phyloP scores from a whole-genome alignment of 768 basidiomycete species.

The Termitomyces sp. region DNA sequence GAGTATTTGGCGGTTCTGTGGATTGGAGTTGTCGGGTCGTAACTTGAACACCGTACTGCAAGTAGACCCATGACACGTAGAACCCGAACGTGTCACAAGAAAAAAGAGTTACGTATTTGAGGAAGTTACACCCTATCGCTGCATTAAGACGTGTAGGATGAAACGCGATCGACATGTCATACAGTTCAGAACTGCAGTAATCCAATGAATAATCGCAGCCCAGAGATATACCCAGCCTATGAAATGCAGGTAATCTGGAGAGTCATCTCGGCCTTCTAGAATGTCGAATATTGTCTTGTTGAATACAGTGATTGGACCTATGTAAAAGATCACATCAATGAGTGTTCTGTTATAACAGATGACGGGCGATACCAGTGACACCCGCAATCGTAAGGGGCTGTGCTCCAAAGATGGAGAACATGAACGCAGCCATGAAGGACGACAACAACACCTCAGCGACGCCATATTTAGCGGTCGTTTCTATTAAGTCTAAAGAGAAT shows the following conservation, averaged over 20 bases:
- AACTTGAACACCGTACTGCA: constrained; percentile 87
- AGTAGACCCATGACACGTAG: constrained; percentile 87
- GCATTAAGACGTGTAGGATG: neutral
- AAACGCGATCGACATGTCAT: neutral
- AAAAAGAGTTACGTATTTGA: constrained; percentile 85
- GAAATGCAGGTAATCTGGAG: constrained; percentile 79
- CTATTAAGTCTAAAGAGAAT: constrained; percentile 88
- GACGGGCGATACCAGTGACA: constrained; percentile 58
- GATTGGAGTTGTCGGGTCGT: constrained; percentile 64
- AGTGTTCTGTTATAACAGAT: neutral
- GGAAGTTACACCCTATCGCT: constrained; percentile 66
- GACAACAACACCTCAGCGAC: constrained; percentile 81
- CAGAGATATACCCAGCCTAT: constrained; percentile 92
- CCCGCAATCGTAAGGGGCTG: constrained; percentile 92
- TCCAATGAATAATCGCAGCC: constrained; percentile 83
- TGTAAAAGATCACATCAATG: neutral
- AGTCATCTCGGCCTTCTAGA: constrained; percentile 45
- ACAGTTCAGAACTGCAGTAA: constrained; percentile 79
- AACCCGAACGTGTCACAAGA: constrained; percentile 92
- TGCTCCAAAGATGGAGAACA: constrained; percentile 83
- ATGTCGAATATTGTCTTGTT: constrained; percentile 89
- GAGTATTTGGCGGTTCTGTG: constrained; percentile 24
- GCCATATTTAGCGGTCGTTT: constrained; percentile 86
- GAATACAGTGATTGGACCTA: constrained; percentile 88
- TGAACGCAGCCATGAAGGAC: constrained; percentile 85